Base-by-base conservation (phyloP, 2,329 filamentous ascomycete genomes). In the Fusarium kyushuense region DNA sequence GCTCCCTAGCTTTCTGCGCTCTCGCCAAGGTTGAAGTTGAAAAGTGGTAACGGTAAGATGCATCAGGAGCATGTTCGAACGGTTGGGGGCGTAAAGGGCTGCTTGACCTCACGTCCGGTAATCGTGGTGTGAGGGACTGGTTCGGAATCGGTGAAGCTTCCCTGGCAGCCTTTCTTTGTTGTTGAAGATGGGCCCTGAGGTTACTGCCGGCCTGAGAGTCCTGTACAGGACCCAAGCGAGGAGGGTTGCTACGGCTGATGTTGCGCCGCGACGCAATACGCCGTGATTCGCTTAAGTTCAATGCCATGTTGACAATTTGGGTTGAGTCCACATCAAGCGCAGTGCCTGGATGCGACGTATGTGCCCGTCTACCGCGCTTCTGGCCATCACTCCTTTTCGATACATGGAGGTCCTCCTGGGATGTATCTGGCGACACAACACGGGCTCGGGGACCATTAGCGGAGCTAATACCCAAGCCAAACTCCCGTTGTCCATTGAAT, bases 231-330 rank as follows among this genome's bases (percentile, higher is more conserved):
- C 83, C 81, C 54, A 85, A 81, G 40, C 80, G 82, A 46, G 82
- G 86, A 30, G 80, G 87, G 35, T 81, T 81, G 56, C 77, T 86
- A 75, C 76, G 87, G 56, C 74, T 87, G 70, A 79, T 85, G 77
- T 76, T 89, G 78, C 82, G 86, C 78, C 83, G 87, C 77, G 81
- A 88, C 64, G 83, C 92, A 79, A 84, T 85, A 75, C 88, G 88
- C 68, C 89, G 88, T 74, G 90, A 92, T 78, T 97, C 93, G 81
- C 92, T 97, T 49, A 98, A 80, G 68, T 91, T 96, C 71, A 98
- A 80, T 2, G 95, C 95, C 87, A 98, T 92, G 74, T 94, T 94
- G 41, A 98, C 93, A 67, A 98, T 96, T 78, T 97, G 92, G 6
- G 91, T 88, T 10, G 94, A 91, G 74, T 97, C 94, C 62, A 91